phyloP scores from a whole-genome alignment of 495 filamentous ascomycete genomes.

The Penicillium antarcticum region DNA sequence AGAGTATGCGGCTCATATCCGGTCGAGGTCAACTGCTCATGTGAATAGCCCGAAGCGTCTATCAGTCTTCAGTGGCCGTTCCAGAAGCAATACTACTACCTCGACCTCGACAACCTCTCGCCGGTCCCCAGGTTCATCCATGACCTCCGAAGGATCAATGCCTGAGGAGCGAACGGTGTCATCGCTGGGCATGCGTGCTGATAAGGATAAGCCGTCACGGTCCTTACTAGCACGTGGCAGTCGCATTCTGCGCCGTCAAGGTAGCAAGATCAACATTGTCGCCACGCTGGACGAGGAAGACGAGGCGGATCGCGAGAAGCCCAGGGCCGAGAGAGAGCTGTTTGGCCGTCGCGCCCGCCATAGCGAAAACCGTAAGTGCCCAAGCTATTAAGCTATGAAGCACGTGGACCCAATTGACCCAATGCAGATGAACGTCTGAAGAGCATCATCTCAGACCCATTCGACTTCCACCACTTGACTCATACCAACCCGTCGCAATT shows the following conservation, averaged over 20 bases:
- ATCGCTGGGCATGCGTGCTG: slow-evolving; percentile 27
- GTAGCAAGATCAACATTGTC: slow-evolving; percentile 50
- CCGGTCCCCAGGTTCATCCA: slow-evolving; percentile 37
- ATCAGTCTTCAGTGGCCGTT: slow-evolving; percentile 42
- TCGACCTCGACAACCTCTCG: slow-evolving; percentile 30
- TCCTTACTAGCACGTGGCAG: slow-evolving; percentile 47
- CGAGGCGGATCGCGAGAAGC: slow-evolving; percentile 34
- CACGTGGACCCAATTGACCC: slow-evolving; percentile 2
- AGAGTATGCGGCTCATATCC: slow-evolving; percentile 37
- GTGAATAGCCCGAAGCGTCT: slow-evolving; percentile 40
- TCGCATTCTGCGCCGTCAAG: slow-evolving; percentile 50
- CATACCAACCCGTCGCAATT: slow-evolving; percentile 69
- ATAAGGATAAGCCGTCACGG: slow-evolving; percentile 40
- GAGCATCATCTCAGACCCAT: slow-evolving; percentile 72
- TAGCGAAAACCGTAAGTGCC: slow-evolving; percentile 33
- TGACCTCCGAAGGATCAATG: slow-evolving; percentile 34
- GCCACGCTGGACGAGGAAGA: slow-evolving; percentile 46
- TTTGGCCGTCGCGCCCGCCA: slow-evolving; percentile 34
- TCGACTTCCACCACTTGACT: slow-evolving; percentile 84
- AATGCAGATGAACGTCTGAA: slow-evolving; percentile 36
- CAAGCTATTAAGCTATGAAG: neutral
- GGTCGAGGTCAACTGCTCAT: slow-evolving; percentile 42
- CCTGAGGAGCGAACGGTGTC: slow-evolving; percentile 32
- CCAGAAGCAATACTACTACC: slow-evolving; percentile 45
- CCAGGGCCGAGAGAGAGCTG: slow-evolving; percentile 34